Evolutionary conservation across 768 basidiomycete species (phyloP), one percentile per base, ranked within the genome.

Genomic region (Strobilomyces confusus): DNA sequence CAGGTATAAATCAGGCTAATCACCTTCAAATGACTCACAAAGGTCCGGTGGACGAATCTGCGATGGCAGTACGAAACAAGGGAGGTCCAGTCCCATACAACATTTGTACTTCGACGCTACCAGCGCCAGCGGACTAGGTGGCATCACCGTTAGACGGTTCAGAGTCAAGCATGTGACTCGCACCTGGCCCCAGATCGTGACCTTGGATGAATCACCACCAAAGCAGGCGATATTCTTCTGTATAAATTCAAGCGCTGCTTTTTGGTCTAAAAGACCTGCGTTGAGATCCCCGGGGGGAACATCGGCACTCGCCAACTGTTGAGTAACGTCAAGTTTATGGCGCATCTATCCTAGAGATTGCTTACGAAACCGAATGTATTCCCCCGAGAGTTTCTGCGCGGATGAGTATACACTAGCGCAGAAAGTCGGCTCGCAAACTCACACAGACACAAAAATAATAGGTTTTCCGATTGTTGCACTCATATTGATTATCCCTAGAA

Each of bases 221-320:
- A 88, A 88, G 3, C 75, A 75, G 4, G 71, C 76, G 17, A 87
- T 81, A 58, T 89, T 84, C n/a, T 82, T 71, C 55, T 85, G 78
- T 1, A 88, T 69, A 65, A 86, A 89, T 15, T 70, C 58, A 0
- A 90, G 66, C 0, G 84, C 83, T 30, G 74, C 70, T 1, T 75
- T 70, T 65, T 87, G 84, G 63, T 89, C 87, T 32, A 70, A 71
- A 15, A 87, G 67, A 14, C 85, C 85, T 2, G 75, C 75, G 56
- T 86, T 86, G 25, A 83, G 68, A 56, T 83, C 79, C 55, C 77
- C 62, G 0, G 78, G 66, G 1, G 71, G 66, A 7, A 81, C 72
- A 48, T 71, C 65, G 1, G 66, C 53, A 50, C 81, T 82, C 2
- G 82, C 69, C 25, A 83, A 69, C 77, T 80, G 34, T 20, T 22